These are phyloP conservation scores for Dovyalis caffra DNA, from an alignment of 345 rosid genomes.

Conservation along the genomic window DNA sequence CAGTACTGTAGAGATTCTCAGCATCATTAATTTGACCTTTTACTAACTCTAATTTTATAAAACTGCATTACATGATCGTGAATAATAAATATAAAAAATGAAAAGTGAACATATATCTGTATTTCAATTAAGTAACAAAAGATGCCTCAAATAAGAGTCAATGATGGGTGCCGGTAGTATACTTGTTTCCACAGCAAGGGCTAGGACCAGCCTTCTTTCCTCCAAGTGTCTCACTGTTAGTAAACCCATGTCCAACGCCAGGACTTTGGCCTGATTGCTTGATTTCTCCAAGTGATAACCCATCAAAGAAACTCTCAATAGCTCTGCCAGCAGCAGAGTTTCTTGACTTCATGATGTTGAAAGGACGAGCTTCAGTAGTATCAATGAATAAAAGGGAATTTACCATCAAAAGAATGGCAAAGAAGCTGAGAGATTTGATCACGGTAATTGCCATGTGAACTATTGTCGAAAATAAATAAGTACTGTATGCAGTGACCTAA, in stretches of 20 bases:
- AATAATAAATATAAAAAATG: too few relatives aligned
- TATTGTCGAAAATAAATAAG: not conserved
- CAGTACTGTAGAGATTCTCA: not conserved
- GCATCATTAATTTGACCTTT: not conserved
- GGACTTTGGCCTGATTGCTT: conserved; percentile 10
- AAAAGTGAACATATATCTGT: not conserved
- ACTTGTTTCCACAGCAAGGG: conserved; percentile 38
- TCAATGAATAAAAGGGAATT: conserved; percentile 24
- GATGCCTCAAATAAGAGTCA: not conserved
- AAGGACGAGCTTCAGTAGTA: conserved; percentile 39
- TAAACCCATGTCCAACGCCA: not conserved
- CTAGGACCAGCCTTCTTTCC: conserved; percentile 6
- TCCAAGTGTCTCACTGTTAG: not conserved
- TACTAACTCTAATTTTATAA: not conserved
- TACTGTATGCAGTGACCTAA: too few relatives aligned
- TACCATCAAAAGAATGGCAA: conserved; percentile 24
- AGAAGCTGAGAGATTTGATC: conserved; percentile 18
- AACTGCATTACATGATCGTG: not conserved
- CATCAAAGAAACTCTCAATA: conserved; percentile 35
- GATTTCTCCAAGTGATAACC: conserved; percentile 41
- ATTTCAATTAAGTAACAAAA: not conserved
- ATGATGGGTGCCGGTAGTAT: not conserved
- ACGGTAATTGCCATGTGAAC: conserved; percentile 24
- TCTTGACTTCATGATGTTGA: conserved; percentile 23
- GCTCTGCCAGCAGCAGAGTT: conserved; percentile 14